Evolutionary conservation across 2,329 filamentous ascomycete species (phyloP).

Genomic region (Alternaria arbusti): DNA sequence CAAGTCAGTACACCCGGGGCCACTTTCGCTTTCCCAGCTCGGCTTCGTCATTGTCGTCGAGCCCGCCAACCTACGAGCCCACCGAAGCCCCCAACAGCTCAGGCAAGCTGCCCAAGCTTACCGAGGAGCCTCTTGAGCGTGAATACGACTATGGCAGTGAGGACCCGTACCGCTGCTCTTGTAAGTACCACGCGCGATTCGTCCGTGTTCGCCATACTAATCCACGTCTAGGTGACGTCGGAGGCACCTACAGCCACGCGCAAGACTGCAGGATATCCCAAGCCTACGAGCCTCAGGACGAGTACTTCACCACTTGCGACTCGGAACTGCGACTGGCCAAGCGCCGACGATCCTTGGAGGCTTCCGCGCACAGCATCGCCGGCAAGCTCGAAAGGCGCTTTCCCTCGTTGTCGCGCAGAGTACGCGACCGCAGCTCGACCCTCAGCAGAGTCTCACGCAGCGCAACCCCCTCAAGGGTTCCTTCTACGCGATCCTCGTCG

Average conservation of each 20-base stretch:
- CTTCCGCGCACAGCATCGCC: conserved; percentile 67
- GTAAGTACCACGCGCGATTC: conserved; percentile 60
- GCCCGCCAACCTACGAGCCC: conserved; percentile 58
- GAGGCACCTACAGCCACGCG: conserved; percentile 60
- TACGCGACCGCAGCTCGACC: conserved; percentile 57
- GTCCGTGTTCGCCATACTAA: conserved; percentile 28
- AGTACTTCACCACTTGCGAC: conserved; percentile 66
- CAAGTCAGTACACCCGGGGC: conserved; percentile 69
- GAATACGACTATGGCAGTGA: conserved; percentile 65
- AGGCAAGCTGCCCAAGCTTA: conserved; percentile 78
- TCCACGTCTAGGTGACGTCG: conserved; percentile 61
- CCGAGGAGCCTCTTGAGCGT: conserved; percentile 79
- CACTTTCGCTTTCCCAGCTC: conserved; percentile 75
- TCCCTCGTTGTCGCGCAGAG: conserved; percentile 61
- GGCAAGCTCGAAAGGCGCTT: conserved; percentile 70
- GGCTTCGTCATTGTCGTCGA: conserved; percentile 73
- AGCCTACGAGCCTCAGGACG: conserved; percentile 68
- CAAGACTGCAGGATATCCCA: conserved; percentile 51
- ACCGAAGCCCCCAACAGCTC: conserved; percentile 64
- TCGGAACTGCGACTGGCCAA: conserved; percentile 63
- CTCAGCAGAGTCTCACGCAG: conserved; percentile 49
- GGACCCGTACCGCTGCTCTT: conserved; percentile 65
- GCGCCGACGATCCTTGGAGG: conserved; percentile 66
- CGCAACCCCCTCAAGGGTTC: conserved; percentile 59
- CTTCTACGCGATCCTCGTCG: conserved; percentile 80